Base-by-base conservation (phyloP, 208 protist genomes). In the Leishmania mexicana region DNA sequence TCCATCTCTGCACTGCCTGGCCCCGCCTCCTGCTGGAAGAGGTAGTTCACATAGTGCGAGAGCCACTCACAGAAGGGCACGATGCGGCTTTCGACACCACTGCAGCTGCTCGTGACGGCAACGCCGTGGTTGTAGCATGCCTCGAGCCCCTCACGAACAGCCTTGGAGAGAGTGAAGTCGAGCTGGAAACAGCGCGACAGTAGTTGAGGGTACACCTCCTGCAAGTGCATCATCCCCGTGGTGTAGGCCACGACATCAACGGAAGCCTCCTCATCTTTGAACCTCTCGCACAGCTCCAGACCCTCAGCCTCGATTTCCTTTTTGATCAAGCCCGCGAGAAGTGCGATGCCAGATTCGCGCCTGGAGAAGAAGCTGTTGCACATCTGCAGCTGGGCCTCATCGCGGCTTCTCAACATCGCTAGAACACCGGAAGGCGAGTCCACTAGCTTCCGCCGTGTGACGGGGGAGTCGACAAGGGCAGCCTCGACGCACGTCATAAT, bases 11-110 rank as follows among this genome's bases (percentile, higher is more conserved):
- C 88, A 54, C 90, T 81, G 58, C 86, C 57, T 3, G 82, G 60
- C 19, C 80, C 83, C 47, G 74, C 77, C 54, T 81, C 88, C 49
- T 89, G 81, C 65, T 96, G 90, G 72, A 98, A 79, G 47, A 96
- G 80, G 38, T 85, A 80, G 84, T 98, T 93, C 11, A 92, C 77
- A 83, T 96, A 97, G 74, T 88, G 86, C 0, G 94, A 90, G 3
- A 98, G 90, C 78, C 93, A 90, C 82, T 97, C 92, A 60, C 88
- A 95, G 68, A 96, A 92, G 40, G 87, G 82, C 83, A 83, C 78
- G 38, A 28, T 85, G 83, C 75, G 53, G 31, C 72, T 70, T 19
- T 85, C 82, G 28, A 76, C 76, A 38, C 73, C 82, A 42, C 70
- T 42, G 24, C 31, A 31, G 65, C 76, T 81, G 64, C 71, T 85